Evolutionary conservation across 2,329 filamentous ascomycete species (phyloP).

Genomic region (Anthostomella pinea): DNA sequence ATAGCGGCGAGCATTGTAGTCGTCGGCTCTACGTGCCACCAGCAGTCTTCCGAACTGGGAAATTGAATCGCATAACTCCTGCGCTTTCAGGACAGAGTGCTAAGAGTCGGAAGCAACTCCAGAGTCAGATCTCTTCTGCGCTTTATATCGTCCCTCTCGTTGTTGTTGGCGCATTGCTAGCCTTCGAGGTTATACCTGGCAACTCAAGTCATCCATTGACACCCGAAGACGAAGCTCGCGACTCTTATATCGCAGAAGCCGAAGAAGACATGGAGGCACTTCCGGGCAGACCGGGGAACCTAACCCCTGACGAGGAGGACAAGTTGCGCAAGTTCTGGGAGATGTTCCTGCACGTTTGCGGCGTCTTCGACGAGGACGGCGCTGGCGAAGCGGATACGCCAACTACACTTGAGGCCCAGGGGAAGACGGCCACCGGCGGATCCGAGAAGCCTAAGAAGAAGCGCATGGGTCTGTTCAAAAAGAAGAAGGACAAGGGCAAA

Average conservation of each 20-base stretch:
- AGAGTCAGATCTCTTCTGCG: conserved; percentile 19
- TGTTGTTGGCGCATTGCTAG: conserved; percentile 18
- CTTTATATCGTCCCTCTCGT: conserved; percentile 22
- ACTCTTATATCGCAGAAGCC: conserved; percentile 5
- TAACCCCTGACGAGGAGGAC: conserved; percentile 84
- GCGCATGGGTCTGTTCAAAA: conserved; percentile 66
- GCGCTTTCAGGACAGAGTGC: conserved; percentile 1
- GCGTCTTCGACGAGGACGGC: conserved; percentile 46
- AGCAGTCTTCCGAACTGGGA: conserved; percentile 4
- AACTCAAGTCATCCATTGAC: conserved; percentile 1
- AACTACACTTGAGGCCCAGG: conserved; percentile 24
- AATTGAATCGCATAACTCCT: conserved; percentile 1
- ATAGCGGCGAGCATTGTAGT: conserved; percentile 2
- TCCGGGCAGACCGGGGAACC: conserved; percentile 76
- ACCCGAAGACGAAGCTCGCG: conserved; percentile 6
- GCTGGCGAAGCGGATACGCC: conserved; percentile 31
- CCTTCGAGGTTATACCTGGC: conserved; percentile 15
- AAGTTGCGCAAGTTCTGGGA: conserved; percentile 89
- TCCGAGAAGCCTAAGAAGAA: conserved; percentile 71
- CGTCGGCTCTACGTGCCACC: conserved; percentile 5
- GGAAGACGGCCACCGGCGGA: conserved; percentile 22
- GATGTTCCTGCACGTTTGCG: conserved; percentile 71
- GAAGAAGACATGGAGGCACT: conserved; percentile 35
- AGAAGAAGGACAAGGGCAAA: conserved; percentile 57
- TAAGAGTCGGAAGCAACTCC: conserved; percentile 8